Evolutionary conservation across 768 basidiomycete species (phyloP).

Genomic region (Psilocybe sp.): DNA sequence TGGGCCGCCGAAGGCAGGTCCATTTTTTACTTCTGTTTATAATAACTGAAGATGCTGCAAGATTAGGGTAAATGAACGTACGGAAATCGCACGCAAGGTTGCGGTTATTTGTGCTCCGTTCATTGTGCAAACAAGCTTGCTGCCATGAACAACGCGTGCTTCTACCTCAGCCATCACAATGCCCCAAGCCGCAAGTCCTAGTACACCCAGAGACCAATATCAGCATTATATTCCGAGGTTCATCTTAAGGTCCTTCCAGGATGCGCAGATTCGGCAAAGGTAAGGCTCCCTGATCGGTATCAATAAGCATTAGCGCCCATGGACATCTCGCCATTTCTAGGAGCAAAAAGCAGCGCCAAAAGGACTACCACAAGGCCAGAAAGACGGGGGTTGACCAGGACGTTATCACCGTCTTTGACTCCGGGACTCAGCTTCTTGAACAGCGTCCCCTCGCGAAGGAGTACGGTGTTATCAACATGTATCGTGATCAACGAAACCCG

Average conservation of each 20-base stretch:
- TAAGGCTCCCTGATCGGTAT: neutral
- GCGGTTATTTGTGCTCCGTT: too few relatives aligned
- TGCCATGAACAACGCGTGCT: too few relatives aligned
- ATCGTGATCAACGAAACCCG: constrained; percentile 16
- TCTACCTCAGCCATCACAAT: too few relatives aligned
- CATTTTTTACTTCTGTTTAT: too few relatives aligned
- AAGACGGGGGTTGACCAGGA: constrained; percentile 13
- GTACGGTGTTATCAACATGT: constrained; percentile 19
- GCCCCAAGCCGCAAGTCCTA: too few relatives aligned
- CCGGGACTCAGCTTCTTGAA: constrained; percentile 10
- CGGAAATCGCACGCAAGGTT: too few relatives aligned
- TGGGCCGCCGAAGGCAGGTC: too few relatives aligned
- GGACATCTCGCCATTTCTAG: neutral
- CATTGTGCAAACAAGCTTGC: too few relatives aligned
- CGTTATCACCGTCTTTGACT: constrained; percentile 14
- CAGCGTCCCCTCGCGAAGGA: constrained; percentile 10
- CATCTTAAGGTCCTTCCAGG: constrained; percentile 17
- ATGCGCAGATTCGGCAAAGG: constrained; percentile 6
- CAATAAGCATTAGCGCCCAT: neutral
- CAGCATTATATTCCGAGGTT: constrained; percentile 19
- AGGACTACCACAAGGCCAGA: constrained; percentile 9
- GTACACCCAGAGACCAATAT: constrained; percentile 11
- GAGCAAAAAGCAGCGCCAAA: constrained; percentile 12
- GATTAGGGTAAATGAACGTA: too few relatives aligned
- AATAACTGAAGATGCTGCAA: too few relatives aligned